phyloP scores from a whole-genome alignment of 306 rosid genomes.

The Herpetospermum pedunculosum region DNA sequence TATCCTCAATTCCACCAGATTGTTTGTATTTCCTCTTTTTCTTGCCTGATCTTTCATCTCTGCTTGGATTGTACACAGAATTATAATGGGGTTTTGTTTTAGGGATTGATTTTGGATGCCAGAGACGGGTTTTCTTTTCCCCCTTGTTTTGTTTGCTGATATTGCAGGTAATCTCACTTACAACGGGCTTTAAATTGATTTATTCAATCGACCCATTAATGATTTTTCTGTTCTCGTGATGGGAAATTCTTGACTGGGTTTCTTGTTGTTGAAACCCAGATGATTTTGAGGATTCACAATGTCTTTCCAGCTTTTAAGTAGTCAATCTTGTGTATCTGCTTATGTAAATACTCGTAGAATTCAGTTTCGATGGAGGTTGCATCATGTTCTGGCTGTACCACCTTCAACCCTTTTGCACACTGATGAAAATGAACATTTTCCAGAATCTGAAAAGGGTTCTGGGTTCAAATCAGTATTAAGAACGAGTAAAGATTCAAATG shows the following conservation, averaged over 20 bases:
- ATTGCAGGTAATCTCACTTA: background rate
- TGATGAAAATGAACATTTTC: conserved; percentile 39
- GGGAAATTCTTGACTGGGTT: conserved; percentile 10
- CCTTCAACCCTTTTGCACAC: conserved; percentile 30
- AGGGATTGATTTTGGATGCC: background rate
- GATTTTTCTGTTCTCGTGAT: background rate
- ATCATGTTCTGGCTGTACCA: conserved; percentile 40
- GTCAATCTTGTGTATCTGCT: conserved; percentile 28
- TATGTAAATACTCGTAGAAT: conserved; percentile 23
- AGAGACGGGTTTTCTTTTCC: background rate
- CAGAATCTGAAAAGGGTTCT: conserved; percentile 22
- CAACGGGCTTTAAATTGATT: too few relatives aligned
- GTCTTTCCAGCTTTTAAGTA: conserved; percentile 25
- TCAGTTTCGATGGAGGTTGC: conserved; percentile 25
- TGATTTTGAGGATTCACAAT: conserved; percentile 22
- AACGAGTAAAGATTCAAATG: conserved; percentile 17
- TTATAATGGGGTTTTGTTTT: background rate
- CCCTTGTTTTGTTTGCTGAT: background rate
- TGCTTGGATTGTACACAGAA: background rate
- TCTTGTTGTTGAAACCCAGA: conserved; percentile 14
- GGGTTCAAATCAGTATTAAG: conserved; percentile 23
- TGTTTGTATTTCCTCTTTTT: background rate
- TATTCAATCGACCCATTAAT: background rate
- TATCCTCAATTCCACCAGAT: background rate
- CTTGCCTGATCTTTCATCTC: background rate